A percentile compares a stretch with the other conserved stretches of the same genome.
phyloP scores from a whole-genome alignment of 2,329 filamentous ascomycete genomes.

The Nannizziopsis barbatae region DNA sequence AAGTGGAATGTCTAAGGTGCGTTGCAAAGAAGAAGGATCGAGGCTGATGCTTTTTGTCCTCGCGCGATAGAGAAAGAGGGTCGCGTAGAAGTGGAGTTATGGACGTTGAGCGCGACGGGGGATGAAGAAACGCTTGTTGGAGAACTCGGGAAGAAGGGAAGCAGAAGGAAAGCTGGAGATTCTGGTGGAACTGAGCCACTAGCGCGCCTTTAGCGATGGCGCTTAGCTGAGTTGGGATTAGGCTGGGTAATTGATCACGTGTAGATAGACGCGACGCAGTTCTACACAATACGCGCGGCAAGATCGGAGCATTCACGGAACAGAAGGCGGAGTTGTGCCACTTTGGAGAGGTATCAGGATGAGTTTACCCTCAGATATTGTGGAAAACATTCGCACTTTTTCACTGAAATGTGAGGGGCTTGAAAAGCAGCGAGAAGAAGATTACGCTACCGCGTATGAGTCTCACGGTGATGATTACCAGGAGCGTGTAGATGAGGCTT shows the following conservation, averaged over 20 bases:
- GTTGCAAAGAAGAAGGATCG: slow-evolving; percentile 5
- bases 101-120: slow-evolving; percentile 7
- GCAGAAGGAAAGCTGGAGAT: slow-evolving; percentile 10
- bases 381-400: slow-evolving; percentile 19
- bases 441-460: slow-evolving; percentile 21
- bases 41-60: not conserved
- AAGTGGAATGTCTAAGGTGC: not conserved
- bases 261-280: not conserved
- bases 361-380: slow-evolving; percentile 9
- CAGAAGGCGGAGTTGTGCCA: not conserved
- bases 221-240: slow-evolving; percentile 6
- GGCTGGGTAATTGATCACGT: slow-evolving; percentile 2
- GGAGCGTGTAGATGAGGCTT: slow-evolving; percentile 49
- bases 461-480: slow-evolving; percentile 25
- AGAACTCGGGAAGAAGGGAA: slow-evolving; percentile 8
- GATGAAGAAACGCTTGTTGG: slow-evolving; percentile 11
- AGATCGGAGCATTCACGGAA: not conserved
- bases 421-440: slow-evolving; percentile 25
- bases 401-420: slow-evolving; percentile 25
- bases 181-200: slow-evolving; percentile 6
- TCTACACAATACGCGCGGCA: not conserved
- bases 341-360: not conserved
- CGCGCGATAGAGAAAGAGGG: not conserved
- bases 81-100: not conserved
- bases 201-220: slow-evolving; percentile 10